A percentile compares a stretch with the other conserved stretches of the same genome.
These are phyloP conservation scores for Prunella vulgaris DNA, from an alignment of 257 asterid genomes.

Conservation along the genomic window DNA sequence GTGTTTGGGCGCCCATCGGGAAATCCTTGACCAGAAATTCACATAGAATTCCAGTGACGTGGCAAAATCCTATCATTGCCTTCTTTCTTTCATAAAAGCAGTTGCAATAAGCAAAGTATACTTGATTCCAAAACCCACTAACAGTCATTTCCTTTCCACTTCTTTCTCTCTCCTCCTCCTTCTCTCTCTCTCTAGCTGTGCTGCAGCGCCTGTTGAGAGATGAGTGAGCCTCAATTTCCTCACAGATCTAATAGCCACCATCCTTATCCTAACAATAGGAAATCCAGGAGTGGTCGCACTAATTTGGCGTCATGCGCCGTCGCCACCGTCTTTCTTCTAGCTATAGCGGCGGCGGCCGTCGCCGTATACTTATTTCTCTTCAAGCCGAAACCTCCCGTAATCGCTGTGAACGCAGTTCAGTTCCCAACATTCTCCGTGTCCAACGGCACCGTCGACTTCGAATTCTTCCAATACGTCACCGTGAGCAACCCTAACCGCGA, in stretches of 20 bases:
- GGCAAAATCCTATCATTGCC: slow-evolving; percentile 19
- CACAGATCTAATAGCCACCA: slow-evolving; percentile 45
- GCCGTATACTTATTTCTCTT: slow-evolving; percentile 67
- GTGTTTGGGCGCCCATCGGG: neutral
- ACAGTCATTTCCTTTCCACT: neutral
- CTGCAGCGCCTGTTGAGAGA: slow-evolving; percentile 12
- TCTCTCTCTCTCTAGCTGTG: slow-evolving; percentile 2
- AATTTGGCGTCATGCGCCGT: slow-evolving; percentile 76
- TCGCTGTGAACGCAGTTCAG: slow-evolving; percentile 80
- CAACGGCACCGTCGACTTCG: slow-evolving; percentile 76
- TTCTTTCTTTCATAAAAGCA: slow-evolving; percentile 27
- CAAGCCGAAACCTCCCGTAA: slow-evolving; percentile 77
- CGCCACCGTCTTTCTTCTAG: slow-evolving; percentile 70
- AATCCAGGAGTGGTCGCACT: slow-evolving; percentile 46
- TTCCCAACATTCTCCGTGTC: slow-evolving; percentile 78
- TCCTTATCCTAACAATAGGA: slow-evolving; percentile 20
- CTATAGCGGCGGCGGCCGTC: slow-evolving; percentile 50
- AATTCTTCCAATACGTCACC: slow-evolving; percentile 81
- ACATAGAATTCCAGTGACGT: slow-evolving; percentile 25
- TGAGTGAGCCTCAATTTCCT: slow-evolving; percentile 43
- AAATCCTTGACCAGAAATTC: neutral
- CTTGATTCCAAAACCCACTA: slow-evolving; percentile 38
- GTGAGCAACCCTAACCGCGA: slow-evolving; percentile 89
- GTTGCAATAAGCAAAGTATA: slow-evolving; percentile 16
- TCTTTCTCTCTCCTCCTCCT: neutral